Base-by-base conservation (phyloP, 306 rosid species). In the Cucumis melo region DNA sequence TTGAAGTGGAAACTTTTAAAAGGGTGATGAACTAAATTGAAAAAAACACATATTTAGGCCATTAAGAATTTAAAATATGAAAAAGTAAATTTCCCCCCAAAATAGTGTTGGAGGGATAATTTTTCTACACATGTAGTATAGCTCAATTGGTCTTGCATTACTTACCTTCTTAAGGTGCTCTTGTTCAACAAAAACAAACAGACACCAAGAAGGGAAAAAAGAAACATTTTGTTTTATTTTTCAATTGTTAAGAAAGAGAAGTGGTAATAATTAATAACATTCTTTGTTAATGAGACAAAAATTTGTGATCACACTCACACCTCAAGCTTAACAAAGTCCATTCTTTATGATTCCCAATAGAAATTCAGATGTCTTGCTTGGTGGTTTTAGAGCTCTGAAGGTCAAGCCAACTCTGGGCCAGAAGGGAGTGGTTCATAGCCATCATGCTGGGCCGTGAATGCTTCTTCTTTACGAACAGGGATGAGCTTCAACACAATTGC, bases 401-500 rank as follows among this genome's bases (percentile, higher is more conserved):
- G 81, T 83, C 84, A 94, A 46, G 87, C 89, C 36, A 78, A 78
- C 19, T 87, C 88, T 0, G 94, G 96, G 76, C 91, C 93, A 29
- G 84, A 79, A 54, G 97, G 86, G 62, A 94, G 82, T 9, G 83
- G 77, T 34, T 89, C 92, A 74, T 94, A 94, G 64, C 92, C 99
- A 77, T 94, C 95, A 77, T 87, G 97, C 70, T 85, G 86, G 67
- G 75, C 80, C 7, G 74, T 56, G 58, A 62, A 29, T 39, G 32
- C 71, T 80, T 46, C 80, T 85, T 87, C 91, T 12, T 50, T 72
- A 16, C 3, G 8, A n/a, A 94, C 88, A 2, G 99, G 99, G 54
- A 94, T 87, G 88, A 85, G 84, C 85, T 94, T 94, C 50, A 94
- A 44, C 75, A 92, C 83, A 48, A 85, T 92, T 78, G 93, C 92